phyloP scores from a whole-genome alignment of 208 protist genomes.

The Trypanosomatidae sp. region DNA sequence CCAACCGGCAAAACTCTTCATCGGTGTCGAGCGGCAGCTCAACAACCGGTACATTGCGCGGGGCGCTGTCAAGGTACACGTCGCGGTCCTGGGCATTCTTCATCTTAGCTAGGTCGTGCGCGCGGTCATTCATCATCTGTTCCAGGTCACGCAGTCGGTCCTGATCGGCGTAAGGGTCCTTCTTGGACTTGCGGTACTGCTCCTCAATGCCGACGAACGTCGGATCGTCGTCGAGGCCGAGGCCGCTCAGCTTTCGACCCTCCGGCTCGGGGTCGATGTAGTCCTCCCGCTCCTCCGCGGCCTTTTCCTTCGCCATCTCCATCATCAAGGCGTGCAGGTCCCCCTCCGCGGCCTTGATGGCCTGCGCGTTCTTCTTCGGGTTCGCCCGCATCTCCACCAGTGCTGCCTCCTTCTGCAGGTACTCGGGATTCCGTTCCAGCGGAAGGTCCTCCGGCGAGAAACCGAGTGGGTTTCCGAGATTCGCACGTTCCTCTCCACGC shows the following conservation, averaged over 20 bases:
- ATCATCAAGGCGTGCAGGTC: constrained; percentile 44
- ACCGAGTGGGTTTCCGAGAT: constrained; percentile 57
- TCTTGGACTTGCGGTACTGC: constrained; percentile 55
- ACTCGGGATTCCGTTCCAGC: constrained; percentile 48
- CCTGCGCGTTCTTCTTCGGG: constrained; percentile 42
- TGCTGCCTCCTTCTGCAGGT: constrained; percentile 56
- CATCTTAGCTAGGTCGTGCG: constrained; percentile 59
- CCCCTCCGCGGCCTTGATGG: constrained; percentile 40
- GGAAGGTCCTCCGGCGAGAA: constrained; percentile 65
- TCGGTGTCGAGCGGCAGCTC: constrained; percentile 82
- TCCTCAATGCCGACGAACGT: constrained; percentile 69
- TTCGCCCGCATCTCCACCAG: constrained; percentile 43
- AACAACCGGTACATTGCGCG: constrained; percentile 45
- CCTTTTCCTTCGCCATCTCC: constrained; percentile 59
- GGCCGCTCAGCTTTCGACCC: constrained; percentile 47
- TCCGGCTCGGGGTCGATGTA: constrained; percentile 72
- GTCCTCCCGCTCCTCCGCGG: constrained; percentile 49
- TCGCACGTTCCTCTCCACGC: constrained; percentile 56
- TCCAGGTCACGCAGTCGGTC: constrained; percentile 56
- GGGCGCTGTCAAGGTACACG: constrained; percentile 41
- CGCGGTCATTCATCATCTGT: constrained; percentile 71
- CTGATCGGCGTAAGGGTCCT: constrained; percentile 59
- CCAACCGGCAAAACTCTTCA: constrained; percentile 56
- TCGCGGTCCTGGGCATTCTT: constrained; percentile 63
- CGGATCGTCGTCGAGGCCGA: constrained; percentile 60